Evolutionary conservation across 768 basidiomycete species (phyloP), one percentile per base, ranked within the genome.

Genomic region (Phylloporus rhodoxanthus): DNA sequence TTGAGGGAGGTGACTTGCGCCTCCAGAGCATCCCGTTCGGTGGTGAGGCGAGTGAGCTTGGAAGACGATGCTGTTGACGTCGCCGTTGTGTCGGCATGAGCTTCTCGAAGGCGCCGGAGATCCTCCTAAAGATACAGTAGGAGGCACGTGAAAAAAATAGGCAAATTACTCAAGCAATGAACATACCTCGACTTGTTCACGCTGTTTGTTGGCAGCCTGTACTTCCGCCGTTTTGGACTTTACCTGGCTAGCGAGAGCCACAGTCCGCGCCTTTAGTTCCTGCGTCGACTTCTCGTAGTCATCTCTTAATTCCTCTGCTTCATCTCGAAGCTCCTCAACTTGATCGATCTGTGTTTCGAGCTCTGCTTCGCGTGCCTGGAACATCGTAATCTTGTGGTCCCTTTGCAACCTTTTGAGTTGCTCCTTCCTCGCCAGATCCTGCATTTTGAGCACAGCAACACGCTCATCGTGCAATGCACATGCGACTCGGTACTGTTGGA

Each of bases 331-430:
- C 8, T 76, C 76, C 62, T 82, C 76, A n/a, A 82, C 58, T 32
- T 78, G 72, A 20, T 68, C 71, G 8, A 85, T 63, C 52, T 72
- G 74, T 36, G 67, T 61, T 57, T 85, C 81, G 40, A 86, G 65
- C 55, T 82, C 82, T 13, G 71, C 69, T 56, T 87, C 86, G 43
- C 73, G 72, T 17, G 73, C 73, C 63, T 84, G 81, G 58, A 85
- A 88, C 66, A 80, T 74, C n/a, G 75, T 78, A 45, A 89, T 75
- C 60, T 78, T 77, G 58, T 72, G 79, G 51, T 91, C 87, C 48
- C 85, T 70, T 59, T 84, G 81, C 32, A 85, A 55, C 39, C 77
- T 66, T 44, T 77, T 72, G 29, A 86, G 57, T 46, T 78, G 81
- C 68, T 87, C 85, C 53, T 67, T 67, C 54, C 85, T 71, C 40